Evolutionary conservation across 148 eudicot species (phyloP).

Genomic region (Silene conica): DNA sequence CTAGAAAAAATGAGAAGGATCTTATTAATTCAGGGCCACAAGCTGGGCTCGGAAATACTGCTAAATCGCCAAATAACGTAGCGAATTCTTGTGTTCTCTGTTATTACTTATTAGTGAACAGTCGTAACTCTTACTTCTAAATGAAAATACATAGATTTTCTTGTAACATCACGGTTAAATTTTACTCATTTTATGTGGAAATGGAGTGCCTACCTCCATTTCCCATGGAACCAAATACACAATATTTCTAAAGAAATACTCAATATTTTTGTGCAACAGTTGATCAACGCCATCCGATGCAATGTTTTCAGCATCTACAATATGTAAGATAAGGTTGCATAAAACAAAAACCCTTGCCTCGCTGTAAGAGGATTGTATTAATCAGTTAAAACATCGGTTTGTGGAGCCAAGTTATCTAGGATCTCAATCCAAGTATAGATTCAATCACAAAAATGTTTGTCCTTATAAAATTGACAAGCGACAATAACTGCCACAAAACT

Average conservation of each 20-base stretch:
- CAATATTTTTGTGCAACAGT: no score
- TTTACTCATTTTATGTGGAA: background rate
- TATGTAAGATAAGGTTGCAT: background rate
- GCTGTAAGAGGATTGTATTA: background rate
- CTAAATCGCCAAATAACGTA: background rate
- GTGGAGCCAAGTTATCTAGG: background rate
- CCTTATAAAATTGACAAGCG: background rate
- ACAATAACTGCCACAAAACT: background rate
- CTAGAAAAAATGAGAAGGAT: constrained; percentile 30
- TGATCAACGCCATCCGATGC: no score
- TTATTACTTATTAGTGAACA: background rate
- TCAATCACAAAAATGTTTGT: background rate
- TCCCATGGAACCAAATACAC: no score
- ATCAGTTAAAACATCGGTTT: background rate
- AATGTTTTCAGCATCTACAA: background rate
- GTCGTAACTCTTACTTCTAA: background rate
- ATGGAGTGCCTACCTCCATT: background rate
- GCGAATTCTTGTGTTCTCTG: background rate
- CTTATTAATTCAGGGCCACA: background rate
- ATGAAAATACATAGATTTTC: background rate
- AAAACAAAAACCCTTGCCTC: background rate
- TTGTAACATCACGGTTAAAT: background rate
- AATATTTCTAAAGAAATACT: no score
- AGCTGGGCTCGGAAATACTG: background rate
- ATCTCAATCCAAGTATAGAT: background rate